phyloP scores from a whole-genome alignment of 306 rosid genomes.

The Casuarina glauca region DNA sequence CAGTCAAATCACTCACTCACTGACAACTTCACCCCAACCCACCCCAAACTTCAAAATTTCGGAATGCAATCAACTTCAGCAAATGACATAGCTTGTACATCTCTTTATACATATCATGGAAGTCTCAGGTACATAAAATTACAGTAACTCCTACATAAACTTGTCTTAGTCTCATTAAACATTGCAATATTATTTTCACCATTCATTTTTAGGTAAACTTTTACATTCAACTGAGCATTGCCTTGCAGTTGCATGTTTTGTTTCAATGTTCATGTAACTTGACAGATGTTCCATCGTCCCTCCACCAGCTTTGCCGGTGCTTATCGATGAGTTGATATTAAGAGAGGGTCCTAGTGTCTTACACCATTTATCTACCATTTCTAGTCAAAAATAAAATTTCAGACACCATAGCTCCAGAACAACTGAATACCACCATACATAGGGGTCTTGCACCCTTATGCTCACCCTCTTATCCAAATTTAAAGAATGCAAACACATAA shows the following conservation, averaged over 20 bases:
- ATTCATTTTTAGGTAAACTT: neutral
- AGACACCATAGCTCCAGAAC: too few relatives aligned
- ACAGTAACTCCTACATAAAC: neutral
- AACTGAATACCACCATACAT: neutral
- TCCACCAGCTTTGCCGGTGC: neutral
- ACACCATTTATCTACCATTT: neutral
- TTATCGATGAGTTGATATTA: neutral
- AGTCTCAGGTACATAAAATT: neutral
- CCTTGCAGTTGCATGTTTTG: neutral
- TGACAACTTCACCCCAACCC: conserved; percentile 2
- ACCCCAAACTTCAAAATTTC: neutral
- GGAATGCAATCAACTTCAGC: neutral
- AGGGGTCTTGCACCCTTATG: neutral
- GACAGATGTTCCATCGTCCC: neutral
- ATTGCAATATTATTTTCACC: neutral
- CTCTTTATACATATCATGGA: neutral
- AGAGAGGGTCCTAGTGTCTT: neutral
- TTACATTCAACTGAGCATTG: neutral
- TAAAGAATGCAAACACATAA: neutral
- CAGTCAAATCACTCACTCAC: conserved; percentile 14
- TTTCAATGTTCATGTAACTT: neutral
- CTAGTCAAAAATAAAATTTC: neutral
- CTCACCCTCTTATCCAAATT: neutral
- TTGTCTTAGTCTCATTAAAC: neutral
- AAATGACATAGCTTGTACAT: neutral